Evolutionary conservation across 1,284 basidiomycete species (phyloP).

Genomic region (Naganishia sp.): DNA sequence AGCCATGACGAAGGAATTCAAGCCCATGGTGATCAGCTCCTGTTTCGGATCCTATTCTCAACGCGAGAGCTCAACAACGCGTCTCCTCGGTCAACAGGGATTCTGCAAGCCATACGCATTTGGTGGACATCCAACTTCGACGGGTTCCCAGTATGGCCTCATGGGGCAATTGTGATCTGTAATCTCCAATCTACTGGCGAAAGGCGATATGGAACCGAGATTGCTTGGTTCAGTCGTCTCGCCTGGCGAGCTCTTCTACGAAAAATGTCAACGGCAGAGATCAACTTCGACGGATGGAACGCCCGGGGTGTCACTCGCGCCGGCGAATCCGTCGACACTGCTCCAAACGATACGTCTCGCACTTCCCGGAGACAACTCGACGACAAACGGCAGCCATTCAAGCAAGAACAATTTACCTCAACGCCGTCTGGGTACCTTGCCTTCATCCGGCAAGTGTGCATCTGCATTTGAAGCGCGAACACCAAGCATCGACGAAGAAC

Average conservation of each 20-base stretch:
- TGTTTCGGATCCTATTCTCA: too few species aligned
- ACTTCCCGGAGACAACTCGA: not conserved
- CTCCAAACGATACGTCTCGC: not conserved
- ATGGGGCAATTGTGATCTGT: too few species aligned
- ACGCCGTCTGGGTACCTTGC: conserved; percentile 7
- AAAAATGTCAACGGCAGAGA: conserved; percentile 12
- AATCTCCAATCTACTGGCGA: too few species aligned
- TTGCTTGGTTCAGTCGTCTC: conserved; percentile 40
- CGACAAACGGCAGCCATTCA: too few species aligned
- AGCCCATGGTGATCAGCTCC: too few species aligned
- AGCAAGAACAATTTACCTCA: not conserved
- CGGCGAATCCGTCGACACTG: not conserved
- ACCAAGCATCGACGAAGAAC: conserved; percentile 55
- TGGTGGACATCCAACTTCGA: too few species aligned
- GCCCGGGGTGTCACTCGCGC: conserved; percentile 21
- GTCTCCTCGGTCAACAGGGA: too few species aligned
- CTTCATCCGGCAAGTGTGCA: conserved; percentile 14
- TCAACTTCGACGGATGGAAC: conserved; percentile 22
- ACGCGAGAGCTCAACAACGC: too few species aligned
- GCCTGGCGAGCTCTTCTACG: conserved; percentile 39
- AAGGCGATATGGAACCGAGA: conserved; percentile 34
- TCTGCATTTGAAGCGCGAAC: conserved; percentile 16
- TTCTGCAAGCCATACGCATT: too few species aligned
- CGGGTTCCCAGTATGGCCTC: too few species aligned
- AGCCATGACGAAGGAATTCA: too few species aligned